Percentiles rank a stretch among this genome's conserved stretches.
Conservation (phyloP, 164 flowering plant species). For the Nymphaea thermarum region DNA sequence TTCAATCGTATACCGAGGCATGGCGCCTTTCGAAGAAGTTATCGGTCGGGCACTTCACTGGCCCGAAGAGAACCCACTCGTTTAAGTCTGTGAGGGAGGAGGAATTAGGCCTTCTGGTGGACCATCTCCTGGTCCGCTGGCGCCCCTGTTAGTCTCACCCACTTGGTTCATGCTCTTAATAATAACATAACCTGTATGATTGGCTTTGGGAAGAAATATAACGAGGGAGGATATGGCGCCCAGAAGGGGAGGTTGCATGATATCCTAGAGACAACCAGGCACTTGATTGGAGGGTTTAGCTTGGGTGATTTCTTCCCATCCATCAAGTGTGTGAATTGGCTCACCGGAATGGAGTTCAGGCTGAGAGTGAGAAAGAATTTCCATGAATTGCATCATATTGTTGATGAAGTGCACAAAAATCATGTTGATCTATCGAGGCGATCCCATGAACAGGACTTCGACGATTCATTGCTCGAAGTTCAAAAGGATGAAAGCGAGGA, state of each 20-base stretch:
- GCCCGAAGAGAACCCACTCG: constrained; percentile 4
- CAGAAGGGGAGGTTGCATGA: too few species aligned
- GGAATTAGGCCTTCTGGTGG: too few species aligned
- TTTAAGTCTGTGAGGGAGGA: too few species aligned
- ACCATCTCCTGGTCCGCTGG: too few species aligned
- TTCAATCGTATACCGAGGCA: constrained; percentile 17
- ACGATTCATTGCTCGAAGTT: background rate
- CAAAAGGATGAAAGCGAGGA: background rate
- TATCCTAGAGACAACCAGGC: too few species aligned
- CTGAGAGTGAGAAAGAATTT: background rate
- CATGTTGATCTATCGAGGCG: background rate
- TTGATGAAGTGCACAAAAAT: background rate
- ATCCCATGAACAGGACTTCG: background rate
- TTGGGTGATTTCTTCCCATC: too few species aligned
- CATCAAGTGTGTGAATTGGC: background rate
- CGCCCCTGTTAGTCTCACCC: too few species aligned
- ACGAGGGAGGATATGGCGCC: too few species aligned
- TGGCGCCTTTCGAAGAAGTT: constrained; percentile 20
- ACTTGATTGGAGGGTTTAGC: too few species aligned
- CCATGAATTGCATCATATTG: background rate
- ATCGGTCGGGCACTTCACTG: constrained; percentile 13
- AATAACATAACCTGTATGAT: too few species aligned
- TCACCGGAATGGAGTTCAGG: background rate
- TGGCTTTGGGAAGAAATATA: too few species aligned
- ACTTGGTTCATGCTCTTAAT: too few species aligned